phyloP scores from a whole-genome alignment of 495 filamentous ascomycete species.

The Hypoxylon fuscum region DNA sequence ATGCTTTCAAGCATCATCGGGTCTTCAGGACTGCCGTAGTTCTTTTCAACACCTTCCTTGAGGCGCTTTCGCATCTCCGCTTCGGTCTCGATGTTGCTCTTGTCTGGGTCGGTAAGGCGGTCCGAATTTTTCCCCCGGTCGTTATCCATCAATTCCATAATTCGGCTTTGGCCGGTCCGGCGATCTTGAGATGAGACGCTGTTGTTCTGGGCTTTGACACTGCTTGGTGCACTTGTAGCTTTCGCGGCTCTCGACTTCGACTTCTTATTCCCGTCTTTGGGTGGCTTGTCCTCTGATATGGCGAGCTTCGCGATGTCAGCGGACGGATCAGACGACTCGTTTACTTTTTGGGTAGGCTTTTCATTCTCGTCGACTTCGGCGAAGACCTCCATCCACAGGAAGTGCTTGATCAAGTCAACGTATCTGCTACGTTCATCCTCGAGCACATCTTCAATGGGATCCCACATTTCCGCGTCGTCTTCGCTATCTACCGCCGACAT shows the following conservation, averaged over 20 bases:
- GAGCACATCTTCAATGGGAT: constrained; percentile 62
- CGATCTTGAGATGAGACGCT: constrained; percentile 8
- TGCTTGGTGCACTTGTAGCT: constrained; percentile 10
- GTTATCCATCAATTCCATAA: constrained; percentile 29
- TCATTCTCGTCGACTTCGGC: constrained; percentile 22
- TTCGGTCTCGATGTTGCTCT: constrained; percentile 53
- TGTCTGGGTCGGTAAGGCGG: constrained; percentile 42
- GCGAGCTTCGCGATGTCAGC: constrained; percentile 10
- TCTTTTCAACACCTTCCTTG: constrained; percentile 51
- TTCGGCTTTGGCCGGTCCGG: constrained; percentile 30
- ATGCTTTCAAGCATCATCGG: constrained; percentile 51
- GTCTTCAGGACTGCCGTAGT: constrained; percentile 44
- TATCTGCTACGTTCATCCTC: constrained; percentile 57
- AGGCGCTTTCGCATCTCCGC: constrained; percentile 51
- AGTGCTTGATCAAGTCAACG: constrained; percentile 53
- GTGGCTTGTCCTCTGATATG: constrained; percentile 33
- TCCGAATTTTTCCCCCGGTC: constrained; percentile 5
- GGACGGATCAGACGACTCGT: constrained; percentile 9
- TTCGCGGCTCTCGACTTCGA: constrained; percentile 41
- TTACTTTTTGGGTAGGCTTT: constrained; percentile 23
- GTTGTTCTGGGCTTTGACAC: constrained; percentile 6
- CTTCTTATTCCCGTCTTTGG: constrained; percentile 52
- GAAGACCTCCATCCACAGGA: constrained; percentile 52
- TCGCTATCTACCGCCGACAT: constrained; percentile 46
- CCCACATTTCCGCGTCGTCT: constrained; percentile 55